Evolutionary conservation across 345 rosid genomes (phyloP).

Genomic region (Arabis alpina): DNA sequence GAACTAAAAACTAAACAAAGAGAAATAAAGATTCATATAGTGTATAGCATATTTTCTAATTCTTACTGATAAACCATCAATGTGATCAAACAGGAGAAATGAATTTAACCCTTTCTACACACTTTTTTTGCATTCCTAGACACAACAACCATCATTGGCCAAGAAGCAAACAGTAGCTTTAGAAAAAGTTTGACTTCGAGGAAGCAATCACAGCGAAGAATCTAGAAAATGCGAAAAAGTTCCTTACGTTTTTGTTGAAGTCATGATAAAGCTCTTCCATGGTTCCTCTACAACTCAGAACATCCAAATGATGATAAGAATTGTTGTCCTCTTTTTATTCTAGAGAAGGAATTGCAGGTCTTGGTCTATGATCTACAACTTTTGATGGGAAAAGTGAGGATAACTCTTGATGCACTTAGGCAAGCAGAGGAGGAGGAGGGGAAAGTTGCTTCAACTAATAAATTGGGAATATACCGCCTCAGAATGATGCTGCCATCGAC

Average conservation of each 20-base stretch:
- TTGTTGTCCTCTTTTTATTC: constrained; percentile 53
- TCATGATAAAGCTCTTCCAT: constrained; percentile 38
- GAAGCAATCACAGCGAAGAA: neutral
- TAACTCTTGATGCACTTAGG: constrained; percentile 64
- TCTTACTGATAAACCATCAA: too few species aligned
- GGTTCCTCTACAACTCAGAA: too few species aligned
- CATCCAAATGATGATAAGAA: too few species aligned
- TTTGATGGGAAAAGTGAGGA: constrained; percentile 80
- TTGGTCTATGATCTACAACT: constrained; percentile 99
- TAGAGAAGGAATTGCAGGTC: constrained; percentile 74
- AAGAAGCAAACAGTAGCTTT: too few species aligned
- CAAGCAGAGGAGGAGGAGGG: constrained; percentile 96
- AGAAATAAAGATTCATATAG: too few species aligned
- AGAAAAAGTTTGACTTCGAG: too few species aligned
- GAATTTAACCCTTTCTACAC: too few species aligned
- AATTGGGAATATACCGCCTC: constrained; percentile 55
- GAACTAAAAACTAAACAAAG: too few species aligned
- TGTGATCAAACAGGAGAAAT: too few species aligned
- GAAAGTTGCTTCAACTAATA: constrained; percentile 67
- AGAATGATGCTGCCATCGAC: constrained; percentile 63
- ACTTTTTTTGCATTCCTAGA: too few species aligned
- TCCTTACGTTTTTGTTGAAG: constrained; percentile 50
- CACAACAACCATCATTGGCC: too few species aligned
- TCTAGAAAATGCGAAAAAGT: constrained; percentile 7
- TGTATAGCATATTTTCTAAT: too few species aligned